Percentiles rank a stretch among this genome's conserved stretches.
Evolutionary conservation across 495 filamentous ascomycete species (phyloP).

Genomic region (Hyaloscypha bicolor): DNA sequence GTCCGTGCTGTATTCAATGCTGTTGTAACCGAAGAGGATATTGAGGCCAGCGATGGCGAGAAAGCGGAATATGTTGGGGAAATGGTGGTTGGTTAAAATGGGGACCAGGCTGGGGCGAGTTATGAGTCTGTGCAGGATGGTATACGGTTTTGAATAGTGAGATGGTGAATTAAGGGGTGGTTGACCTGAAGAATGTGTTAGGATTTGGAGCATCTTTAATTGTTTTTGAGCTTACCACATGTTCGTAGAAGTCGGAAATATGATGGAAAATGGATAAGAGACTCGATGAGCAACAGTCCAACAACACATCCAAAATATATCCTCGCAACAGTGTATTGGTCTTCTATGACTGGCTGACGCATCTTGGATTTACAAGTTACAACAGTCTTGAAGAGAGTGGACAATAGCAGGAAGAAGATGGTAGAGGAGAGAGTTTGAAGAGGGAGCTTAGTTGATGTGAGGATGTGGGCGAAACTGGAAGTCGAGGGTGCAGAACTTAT

Average conservation of each 20-base stretch:
- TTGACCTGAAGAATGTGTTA: conserved; percentile 13
- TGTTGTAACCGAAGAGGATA: conserved; percentile 21
- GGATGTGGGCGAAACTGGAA: no score
- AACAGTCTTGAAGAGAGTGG: no score
- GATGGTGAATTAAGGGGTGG: conserved; percentile 21
- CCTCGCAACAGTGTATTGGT: conserved; percentile 26
- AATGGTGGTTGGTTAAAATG: conserved; percentile 26
- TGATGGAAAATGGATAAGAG: conserved; percentile 12
- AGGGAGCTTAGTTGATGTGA: no score
- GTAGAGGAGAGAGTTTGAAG: neutral
- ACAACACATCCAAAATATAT: conserved; percentile 27
- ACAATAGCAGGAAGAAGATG: neutral
- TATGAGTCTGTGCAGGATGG: conserved; percentile 30
- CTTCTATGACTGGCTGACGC: conserved; percentile 25
- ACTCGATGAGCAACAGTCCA: conserved; percentile 27
- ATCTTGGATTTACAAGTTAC: no score
- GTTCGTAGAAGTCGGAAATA: conserved; percentile 15
- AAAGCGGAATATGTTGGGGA: conserved; percentile 31
- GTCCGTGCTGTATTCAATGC: conserved; percentile 22
- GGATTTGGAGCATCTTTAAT: neutral
- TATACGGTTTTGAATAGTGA: conserved; percentile 10
- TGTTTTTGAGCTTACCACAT: conserved; percentile 13
- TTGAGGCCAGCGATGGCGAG: conserved; percentile 32
- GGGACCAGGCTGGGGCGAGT: conserved; percentile 27
- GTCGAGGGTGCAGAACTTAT: no score